phyloP scores from a whole-genome alignment of 148 eudicot species.

The Gaultheria prostrata region DNA sequence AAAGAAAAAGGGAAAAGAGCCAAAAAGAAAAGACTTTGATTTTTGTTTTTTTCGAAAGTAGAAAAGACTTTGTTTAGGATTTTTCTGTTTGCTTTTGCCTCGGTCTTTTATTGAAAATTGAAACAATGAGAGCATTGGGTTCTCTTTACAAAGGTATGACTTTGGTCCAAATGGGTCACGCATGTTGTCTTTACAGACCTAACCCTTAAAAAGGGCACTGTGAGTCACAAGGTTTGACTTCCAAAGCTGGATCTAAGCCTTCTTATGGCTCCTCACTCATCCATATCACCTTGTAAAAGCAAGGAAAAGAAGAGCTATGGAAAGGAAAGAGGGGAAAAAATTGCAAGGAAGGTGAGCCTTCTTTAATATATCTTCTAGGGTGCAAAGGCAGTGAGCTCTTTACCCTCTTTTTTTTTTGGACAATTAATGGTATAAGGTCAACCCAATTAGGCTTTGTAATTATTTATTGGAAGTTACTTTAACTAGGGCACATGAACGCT shows the following conservation, averaged over 20 bases:
- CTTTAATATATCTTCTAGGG: not conserved
- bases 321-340: not conserved
- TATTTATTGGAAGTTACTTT: not conserved
- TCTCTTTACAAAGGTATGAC: constrained; percentile 1
- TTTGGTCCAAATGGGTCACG: not conserved
- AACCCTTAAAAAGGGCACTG: not conserved
- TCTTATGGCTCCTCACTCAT: not conserved
- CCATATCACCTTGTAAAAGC: not conserved
- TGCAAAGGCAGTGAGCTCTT: not conserved
- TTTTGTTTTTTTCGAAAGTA: not conserved
- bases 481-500: not conserved
- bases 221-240: constrained; percentile 7
- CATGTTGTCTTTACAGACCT: constrained; percentile 13
- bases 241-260: not conserved
- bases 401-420: not conserved
- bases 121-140: constrained; percentile 9
- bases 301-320: not conserved
- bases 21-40: constrained; percentile 13
- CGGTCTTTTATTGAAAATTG: not conserved
- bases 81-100: not conserved
- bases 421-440: not conserved
- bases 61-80: constrained; percentile 11
- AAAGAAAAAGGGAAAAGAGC: constrained; percentile 4
- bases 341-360: not conserved
- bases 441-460: not conserved